Evolutionary conservation across 768 basidiomycete genomes (phyloP).

Genomic region (Boletus reticuloceps): DNA sequence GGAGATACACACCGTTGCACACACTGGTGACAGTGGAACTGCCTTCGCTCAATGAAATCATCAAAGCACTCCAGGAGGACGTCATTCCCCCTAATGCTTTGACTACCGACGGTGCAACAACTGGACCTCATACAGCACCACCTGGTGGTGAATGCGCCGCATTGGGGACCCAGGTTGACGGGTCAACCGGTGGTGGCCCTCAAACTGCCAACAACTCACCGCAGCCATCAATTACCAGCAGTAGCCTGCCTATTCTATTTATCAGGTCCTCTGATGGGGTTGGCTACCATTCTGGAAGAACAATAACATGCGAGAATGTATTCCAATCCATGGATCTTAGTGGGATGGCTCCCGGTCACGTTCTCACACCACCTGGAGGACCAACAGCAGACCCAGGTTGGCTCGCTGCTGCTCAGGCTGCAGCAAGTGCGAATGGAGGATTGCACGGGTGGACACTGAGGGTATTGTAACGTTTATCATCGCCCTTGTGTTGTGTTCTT

Average conservation of each 20-base stretch:
- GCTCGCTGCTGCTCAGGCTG: conserved; percentile 73
- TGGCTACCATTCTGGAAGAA: conserved; percentile 85
- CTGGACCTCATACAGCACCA: conserved; percentile 35
- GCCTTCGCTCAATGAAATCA: conserved; percentile 71
- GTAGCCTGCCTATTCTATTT: conserved; percentile 75
- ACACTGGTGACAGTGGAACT: conserved; percentile 85
- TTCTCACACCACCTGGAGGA: conserved; percentile 43
- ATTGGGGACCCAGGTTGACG: conserved; percentile 30
- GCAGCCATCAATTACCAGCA: conserved; percentile 57
- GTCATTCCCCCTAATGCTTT: conserved; percentile 42
- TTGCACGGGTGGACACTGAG: conserved; percentile 76
- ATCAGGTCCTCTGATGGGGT: conserved; percentile 83
- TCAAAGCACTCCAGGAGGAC: conserved; percentile 78
- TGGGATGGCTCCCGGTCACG: conserved; percentile 42
- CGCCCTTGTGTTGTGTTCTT: conserved; percentile 24
- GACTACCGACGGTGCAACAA: conserved; percentile 35
- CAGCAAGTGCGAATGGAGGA: conserved; percentile 62
- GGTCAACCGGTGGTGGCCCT: conserved; percentile 19
- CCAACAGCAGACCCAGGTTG: conserved; percentile 58
- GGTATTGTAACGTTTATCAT: conserved; percentile 54
- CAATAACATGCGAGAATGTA: conserved; percentile 78
- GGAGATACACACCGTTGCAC: conserved; percentile 63
- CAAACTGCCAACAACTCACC: conserved; percentile 28
- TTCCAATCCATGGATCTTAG: conserved; percentile 68
- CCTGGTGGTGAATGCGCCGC: conserved; percentile 20